Base-by-base conservation (phyloP, 2,329 filamentous ascomycete species). In the Aspergillus udagawae region DNA sequence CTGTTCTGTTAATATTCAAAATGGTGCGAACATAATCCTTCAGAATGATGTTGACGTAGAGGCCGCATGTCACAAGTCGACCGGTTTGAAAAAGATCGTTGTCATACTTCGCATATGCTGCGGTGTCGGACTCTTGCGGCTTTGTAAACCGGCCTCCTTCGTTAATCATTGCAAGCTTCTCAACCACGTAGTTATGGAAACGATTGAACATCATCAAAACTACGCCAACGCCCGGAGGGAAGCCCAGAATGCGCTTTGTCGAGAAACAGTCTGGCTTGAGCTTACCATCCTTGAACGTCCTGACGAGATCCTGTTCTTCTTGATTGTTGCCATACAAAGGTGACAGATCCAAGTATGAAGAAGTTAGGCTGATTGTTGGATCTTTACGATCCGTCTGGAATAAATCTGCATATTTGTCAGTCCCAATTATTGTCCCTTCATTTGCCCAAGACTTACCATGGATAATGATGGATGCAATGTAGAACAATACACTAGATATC, bases 401-500 rank as follows among this genome's bases (percentile, higher is more conserved):
- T 51, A 87, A 75, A 65, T 88, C 85, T 74, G 78, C 21, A 47
- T 23, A 10, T 2, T 25, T 51, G 54, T 73, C 51, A 72, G 67
- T 23, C 7, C 21, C 14, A 47, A 32, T 17, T 8, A 4, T n/a
- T 10, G 20, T 35, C 3, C 10, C 23, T 49, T 38, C 14, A 38
- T 12, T 21, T 20, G 32, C 20, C 27, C 28, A 7, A 21, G 17
- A 53, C 67, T 45, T 71, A 71, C 79, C 79, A 62, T 84, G 82
- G 52, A 83, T 84, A 58, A 85, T 84, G 65, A 92, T 87, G 6
- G 87, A 85, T 0, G 88, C 89, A 47, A 90, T 77, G 62, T 91
- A 91, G 70, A 90, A 91, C 17, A 92, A 76, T 75, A 91, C 85
- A 64, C 86, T 87, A 0, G 88, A 91, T 44, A 92, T 85, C n/a